Conservation (phyloP, 1,139 yeast genomes). For the Suhomyces chickasaworum region DNA sequence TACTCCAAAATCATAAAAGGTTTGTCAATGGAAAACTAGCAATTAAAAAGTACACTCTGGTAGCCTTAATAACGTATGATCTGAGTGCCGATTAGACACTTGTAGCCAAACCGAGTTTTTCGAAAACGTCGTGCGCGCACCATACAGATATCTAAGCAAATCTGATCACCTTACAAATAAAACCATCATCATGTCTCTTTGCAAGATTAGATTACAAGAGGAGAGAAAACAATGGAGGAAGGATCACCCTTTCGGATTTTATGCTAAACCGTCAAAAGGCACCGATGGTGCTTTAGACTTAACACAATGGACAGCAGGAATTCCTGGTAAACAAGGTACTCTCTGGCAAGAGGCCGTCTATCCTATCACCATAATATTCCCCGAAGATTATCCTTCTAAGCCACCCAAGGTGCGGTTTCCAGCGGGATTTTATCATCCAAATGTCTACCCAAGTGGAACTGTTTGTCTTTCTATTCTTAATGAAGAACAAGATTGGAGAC, state of each 20-base stretch:
- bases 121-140: slow-evolving; percentile 3
- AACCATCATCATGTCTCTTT: slow-evolving; percentile 44
- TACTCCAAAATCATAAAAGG: too few relatives aligned
- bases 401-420: slow-evolving; percentile 95
- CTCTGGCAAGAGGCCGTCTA: slow-evolving; percentile 87
- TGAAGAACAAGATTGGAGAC: slow-evolving; percentile 98
- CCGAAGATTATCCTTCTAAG: slow-evolving; percentile 92
- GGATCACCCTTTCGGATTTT: slow-evolving; percentile 97
- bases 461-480: slow-evolving; percentile 89
- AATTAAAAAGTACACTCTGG: too few relatives aligned
- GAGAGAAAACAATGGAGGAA: slow-evolving; percentile 97
- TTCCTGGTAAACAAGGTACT: slow-evolving; percentile 89
- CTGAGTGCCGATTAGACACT: too few relatives aligned
- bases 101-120: too few relatives aligned
- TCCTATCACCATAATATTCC: slow-evolving; percentile 81
- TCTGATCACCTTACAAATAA: slow-evolving; percentile 1
- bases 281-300: slow-evolving; percentile 82
- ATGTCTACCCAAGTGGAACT: slow-evolving; percentile 95
- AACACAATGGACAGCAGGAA: slow-evolving; percentile 90
- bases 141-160: not conserved
- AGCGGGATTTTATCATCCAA: slow-evolving; percentile 90
- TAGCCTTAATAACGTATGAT: too few relatives aligned
- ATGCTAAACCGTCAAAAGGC: slow-evolving; percentile 80
- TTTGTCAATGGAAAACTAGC: too few relatives aligned
- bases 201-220: slow-evolving; percentile 80